phyloP scores from a whole-genome alignment of 2,329 filamentous ascomycete species.

The Pezicula neosporulosa region DNA sequence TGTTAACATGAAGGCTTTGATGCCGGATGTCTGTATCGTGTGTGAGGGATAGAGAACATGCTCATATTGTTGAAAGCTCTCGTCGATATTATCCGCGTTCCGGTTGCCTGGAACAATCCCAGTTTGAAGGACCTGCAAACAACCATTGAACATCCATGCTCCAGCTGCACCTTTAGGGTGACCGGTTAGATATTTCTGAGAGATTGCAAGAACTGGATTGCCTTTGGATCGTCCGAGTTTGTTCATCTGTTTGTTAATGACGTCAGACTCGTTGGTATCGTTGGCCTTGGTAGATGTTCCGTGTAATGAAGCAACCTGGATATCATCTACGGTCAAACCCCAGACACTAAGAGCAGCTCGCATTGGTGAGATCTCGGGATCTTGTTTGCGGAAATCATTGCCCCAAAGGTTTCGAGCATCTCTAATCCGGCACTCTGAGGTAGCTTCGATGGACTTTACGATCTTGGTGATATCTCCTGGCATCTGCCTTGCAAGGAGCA shows the following conservation, averaged over 20 bases:
- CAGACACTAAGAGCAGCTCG: slow-evolving; percentile 88
- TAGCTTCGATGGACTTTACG: too few species aligned
- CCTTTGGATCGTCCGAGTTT: slow-evolving; percentile 93
- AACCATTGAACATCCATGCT: slow-evolving; percentile 99
- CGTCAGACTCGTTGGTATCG: slow-evolving; percentile 97
- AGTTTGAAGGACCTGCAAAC: slow-evolving; percentile 85
- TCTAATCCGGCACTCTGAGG: too few species aligned
- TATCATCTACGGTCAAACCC: slow-evolving; percentile 80
- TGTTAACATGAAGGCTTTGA: too few species aligned
- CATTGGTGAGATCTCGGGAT: slow-evolving; percentile 70
- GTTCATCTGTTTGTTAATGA: slow-evolving; percentile 88
- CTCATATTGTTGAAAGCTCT: too few species aligned
- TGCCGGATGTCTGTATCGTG: too few species aligned
- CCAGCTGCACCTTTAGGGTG: slow-evolving; percentile 97
- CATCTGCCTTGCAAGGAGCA: too few species aligned
- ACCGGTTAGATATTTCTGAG: slow-evolving; percentile 91
- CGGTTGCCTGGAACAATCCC: slow-evolving; percentile 93
- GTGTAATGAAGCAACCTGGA: slow-evolving; percentile 97
- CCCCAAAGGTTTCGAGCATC: too few species aligned
- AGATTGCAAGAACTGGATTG: slow-evolving; percentile 88
- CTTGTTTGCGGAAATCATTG: too few species aligned
- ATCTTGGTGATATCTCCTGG: too few species aligned
- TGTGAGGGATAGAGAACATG: too few species aligned
- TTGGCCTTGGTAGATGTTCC: slow-evolving; percentile 96
- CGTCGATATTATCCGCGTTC: slow-evolving; percentile 92